phyloP scores from a whole-genome alignment of 1,139 yeast species.

The Kodamaea derodonti region DNA sequence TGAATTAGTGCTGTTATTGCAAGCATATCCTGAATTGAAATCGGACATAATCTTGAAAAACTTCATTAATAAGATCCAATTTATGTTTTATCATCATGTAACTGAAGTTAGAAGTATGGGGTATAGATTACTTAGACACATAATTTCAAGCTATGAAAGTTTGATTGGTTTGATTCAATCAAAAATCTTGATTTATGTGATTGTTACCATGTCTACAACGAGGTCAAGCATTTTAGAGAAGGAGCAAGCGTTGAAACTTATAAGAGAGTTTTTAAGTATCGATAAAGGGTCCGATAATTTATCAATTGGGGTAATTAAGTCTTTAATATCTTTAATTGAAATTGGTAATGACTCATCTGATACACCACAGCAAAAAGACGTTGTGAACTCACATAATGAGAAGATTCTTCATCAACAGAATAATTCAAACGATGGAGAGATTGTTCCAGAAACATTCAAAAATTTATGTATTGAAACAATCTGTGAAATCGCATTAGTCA shows the following conservation, averaged over 20 bases:
- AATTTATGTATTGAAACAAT: conserved; percentile 62
- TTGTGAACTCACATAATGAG: neutral
- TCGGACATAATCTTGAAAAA: conserved; percentile 62
- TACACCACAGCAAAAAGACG: conserved; percentile 4
- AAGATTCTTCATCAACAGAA: neutral
- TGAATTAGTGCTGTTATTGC: conserved; percentile 56
- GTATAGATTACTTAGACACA: conserved; percentile 66
- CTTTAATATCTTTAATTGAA: conserved; percentile 62
- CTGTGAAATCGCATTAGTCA: conserved; percentile 61
- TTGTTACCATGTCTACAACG: conserved; percentile 60
- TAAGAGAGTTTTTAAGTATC: conserved; percentile 58
- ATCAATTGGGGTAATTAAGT: conserved; percentile 64
- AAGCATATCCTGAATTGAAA: conserved; percentile 56
- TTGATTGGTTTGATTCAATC: conserved; percentile 43
- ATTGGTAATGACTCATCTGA: conserved; percentile 10
- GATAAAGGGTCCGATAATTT: conserved; percentile 55
- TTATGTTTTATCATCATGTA: conserved; percentile 53
- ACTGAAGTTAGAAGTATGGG: conserved; percentile 74
- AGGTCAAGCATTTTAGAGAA: conserved; percentile 57
- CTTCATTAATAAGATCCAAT: conserved; percentile 57
- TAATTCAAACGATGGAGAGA: neutral
- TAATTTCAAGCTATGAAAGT: conserved; percentile 54
- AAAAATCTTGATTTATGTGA: conserved; percentile 59
- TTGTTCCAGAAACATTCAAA: conserved; percentile 30
- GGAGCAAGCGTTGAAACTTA: conserved; percentile 71